phyloP scores from a whole-genome alignment of 129 eudicot genomes.

The Artemisia argyi region DNA sequence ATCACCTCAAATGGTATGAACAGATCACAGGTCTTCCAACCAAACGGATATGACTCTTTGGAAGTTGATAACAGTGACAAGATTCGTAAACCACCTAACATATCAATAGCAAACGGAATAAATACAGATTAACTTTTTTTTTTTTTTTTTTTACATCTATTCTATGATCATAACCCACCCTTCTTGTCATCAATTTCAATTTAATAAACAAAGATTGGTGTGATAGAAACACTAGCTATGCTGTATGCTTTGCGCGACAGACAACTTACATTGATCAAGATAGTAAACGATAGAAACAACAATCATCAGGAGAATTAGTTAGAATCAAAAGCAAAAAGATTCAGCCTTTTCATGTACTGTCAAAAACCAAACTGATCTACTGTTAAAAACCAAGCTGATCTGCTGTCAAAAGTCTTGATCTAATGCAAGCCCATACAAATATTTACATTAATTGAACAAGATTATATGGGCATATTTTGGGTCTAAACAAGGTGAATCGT shows the following conservation, averaged over 20 bases:
- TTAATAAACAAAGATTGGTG: background rate
- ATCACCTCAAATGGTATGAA: too few species aligned
- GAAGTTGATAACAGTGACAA: too few species aligned
- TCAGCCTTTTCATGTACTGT: conserved; percentile 13
- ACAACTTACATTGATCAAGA: background rate
- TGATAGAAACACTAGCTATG: background rate
- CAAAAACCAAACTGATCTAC: conserved; percentile 17
- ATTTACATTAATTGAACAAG: conserved; percentile 2
- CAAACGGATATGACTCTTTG: too few species aligned
- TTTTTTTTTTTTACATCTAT: too few species aligned
- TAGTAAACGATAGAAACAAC: background rate
- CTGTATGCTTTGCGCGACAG: background rate
- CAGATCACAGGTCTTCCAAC: too few species aligned
- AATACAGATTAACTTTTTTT: too few species aligned
- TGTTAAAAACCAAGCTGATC: conserved; percentile 7
- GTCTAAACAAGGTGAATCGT: conserved; percentile 19
- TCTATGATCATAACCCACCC: too few species aligned
- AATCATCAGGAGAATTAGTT: background rate
- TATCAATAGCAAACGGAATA: too few species aligned
- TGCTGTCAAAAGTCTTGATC: conserved; percentile 8
- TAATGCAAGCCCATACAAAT: conserved; percentile 11
- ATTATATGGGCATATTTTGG: conserved; percentile 6
- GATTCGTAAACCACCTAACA: too few species aligned
- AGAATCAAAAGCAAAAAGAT: background rate
- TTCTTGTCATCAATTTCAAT: background rate